These are phyloP conservation scores for Parietichytrium sp. DNA, from an alignment of 108 stramenopile genomes.

Conservation along the genomic window DNA sequence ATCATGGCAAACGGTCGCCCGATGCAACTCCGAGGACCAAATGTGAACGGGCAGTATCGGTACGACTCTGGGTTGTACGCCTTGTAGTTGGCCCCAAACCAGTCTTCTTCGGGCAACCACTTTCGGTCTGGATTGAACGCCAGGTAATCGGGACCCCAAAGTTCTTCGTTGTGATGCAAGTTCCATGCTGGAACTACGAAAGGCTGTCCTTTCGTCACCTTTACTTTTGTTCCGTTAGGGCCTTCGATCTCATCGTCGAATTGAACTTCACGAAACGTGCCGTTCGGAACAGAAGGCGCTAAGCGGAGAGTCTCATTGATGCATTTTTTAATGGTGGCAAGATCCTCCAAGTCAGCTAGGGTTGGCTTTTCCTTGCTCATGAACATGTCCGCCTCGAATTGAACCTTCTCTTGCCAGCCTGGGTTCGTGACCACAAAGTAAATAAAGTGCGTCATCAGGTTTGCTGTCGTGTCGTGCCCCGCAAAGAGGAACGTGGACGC, in stretches of 20 bases:
- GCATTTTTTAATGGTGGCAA: background rate
- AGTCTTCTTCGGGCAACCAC: slow-evolving; percentile 19
- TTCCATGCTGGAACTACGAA: slow-evolving; percentile 22
- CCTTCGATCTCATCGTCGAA: slow-evolving; percentile 10
- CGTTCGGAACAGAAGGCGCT: slow-evolving; percentile 32
- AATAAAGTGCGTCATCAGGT: slow-evolving; percentile 26
- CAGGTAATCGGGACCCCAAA: background rate
- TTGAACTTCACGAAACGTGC: background rate
- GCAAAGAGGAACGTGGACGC: slow-evolving; percentile 18
- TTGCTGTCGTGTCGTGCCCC: slow-evolving; percentile 26
- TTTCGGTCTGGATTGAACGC: slow-evolving; percentile 5
- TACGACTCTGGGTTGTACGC: background rate
- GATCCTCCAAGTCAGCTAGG: background rate
- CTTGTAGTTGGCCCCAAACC: slow-evolving; percentile 18
- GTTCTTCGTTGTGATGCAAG: background rate
- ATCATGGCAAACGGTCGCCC: background rate
- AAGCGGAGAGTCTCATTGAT: slow-evolving; percentile 1
- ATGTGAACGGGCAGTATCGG: slow-evolving; percentile 28
- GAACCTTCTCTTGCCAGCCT: background rate
- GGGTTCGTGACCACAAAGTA: background rate
- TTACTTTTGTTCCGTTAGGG: background rate
- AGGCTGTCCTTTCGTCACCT: background rate
- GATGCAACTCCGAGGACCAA: slow-evolving; percentile 32
- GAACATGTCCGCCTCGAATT: background rate
- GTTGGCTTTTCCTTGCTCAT: background rate